Evolutionary conservation across 352 stramenopile species (phyloP).

Genomic region (Hyaloperonospora arabidopsidis): DNA sequence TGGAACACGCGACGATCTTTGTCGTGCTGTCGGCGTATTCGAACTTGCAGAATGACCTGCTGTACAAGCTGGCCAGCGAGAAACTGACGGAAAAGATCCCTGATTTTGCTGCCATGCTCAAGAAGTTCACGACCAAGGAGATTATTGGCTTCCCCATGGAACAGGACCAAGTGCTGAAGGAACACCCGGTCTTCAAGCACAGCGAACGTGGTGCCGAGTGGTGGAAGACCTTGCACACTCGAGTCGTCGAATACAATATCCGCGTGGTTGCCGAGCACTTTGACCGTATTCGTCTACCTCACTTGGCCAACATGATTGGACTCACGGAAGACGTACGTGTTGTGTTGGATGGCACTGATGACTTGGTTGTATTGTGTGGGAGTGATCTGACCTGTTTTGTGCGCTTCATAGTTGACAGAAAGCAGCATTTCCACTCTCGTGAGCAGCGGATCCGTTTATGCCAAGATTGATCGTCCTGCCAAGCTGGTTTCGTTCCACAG

Average conservation of each 20-base stretch:
- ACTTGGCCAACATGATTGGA: constrained; percentile 92
- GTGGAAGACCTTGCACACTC: constrained; percentile 84
- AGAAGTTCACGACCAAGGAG: constrained; percentile 94
- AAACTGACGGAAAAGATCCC: constrained; percentile 60
- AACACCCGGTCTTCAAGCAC: constrained; percentile 80
- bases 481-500: constrained; percentile 93
- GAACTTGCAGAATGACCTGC: constrained; percentile 71
- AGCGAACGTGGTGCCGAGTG: constrained; percentile 68
- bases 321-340: constrained; percentile 82
- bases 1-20: constrained; percentile 75
- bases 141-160: constrained; percentile 93
- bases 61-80: constrained; percentile 56
- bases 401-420: constrained; percentile 49
- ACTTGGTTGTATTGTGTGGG: neutral
- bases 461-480: constrained; percentile 96
- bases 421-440: constrained; percentile 86
- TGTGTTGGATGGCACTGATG: neutral
- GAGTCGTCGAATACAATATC: constrained; percentile 97
- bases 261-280: constrained; percentile 93
- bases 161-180: constrained; percentile 79
- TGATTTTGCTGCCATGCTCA: constrained; percentile 52
- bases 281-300: constrained; percentile 87
- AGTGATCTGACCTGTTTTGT: constrained; percentile 10
- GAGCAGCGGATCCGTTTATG: constrained; percentile 89
- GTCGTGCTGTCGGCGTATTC: constrained; percentile 66